phyloP scores from a whole-genome alignment of 495 filamentous ascomycete species.

The Xylaria telfairii region DNA sequence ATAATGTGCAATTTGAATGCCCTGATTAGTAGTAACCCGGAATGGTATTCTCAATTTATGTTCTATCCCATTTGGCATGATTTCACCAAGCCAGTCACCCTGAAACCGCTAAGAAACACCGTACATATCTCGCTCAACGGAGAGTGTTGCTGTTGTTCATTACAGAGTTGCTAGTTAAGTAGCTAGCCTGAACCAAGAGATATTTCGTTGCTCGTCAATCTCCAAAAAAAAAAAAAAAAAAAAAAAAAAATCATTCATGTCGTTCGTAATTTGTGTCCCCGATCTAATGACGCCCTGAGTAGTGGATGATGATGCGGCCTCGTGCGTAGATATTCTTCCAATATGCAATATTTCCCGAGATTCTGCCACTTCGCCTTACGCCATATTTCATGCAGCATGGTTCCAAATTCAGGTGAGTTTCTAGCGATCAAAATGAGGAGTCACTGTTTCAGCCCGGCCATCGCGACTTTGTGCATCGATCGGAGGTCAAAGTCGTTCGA shows the following conservation, averaged over 20 bases:
- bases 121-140: not conserved
- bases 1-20: slow-evolving; percentile 4
- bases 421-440: slow-evolving; percentile 32
- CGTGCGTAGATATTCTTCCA: slow-evolving; percentile 17
- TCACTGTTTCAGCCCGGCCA: slow-evolving; percentile 40
- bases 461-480: slow-evolving; percentile 41
- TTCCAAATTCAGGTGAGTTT: slow-evolving; percentile 3
- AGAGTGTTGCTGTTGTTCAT: slow-evolving; percentile 13
- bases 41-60: not conserved
- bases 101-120: not conserved
- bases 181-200: slow-evolving; percentile 8
- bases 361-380: slow-evolving; percentile 24
- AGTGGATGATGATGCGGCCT: slow-evolving; percentile 23
- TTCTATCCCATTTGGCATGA: not conserved
- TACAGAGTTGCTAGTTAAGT: slow-evolving; percentile 10
- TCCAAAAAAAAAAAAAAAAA: not conserved
- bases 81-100: not conserved
- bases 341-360: slow-evolving; percentile 18
- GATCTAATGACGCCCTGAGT: slow-evolving; percentile 10
- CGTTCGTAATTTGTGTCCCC: slow-evolving; percentile 16
- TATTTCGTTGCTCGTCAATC: slow-evolving; percentile 21
- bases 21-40: too few species aligned
- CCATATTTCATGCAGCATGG: slow-evolving; percentile 25
- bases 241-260: slow-evolving; percentile 8
- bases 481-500: slow-evolving; percentile 37